Conservation (phyloP, 192 early-diverging fungal genomes). For the Backusella circina region DNA sequence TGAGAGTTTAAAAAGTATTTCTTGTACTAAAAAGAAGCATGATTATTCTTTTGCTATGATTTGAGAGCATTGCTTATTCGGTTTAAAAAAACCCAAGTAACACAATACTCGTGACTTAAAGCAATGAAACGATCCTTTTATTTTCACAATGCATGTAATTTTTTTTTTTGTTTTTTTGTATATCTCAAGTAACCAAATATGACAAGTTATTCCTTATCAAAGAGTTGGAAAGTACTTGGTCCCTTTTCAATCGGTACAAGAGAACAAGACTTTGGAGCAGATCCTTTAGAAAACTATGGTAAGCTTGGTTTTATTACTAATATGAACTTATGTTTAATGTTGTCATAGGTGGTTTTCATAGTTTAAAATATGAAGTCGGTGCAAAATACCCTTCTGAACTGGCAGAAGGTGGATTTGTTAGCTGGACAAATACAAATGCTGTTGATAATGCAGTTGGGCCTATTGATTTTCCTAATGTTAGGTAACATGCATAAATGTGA, state of each 20-base stretch:
- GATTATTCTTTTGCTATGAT: no score
- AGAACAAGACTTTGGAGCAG: constrained; percentile 61
- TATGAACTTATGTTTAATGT: neutral
- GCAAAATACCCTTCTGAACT: constrained; percentile 66
- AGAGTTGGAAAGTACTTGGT: constrained; percentile 51
- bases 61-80: no score
- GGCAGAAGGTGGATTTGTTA: constrained; percentile 51
- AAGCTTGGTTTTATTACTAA: neutral
- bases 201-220: neutral
- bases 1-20: no score
- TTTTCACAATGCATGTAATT: no score
- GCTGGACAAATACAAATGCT: constrained; percentile 50
- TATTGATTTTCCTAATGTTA: constrained; percentile 38
- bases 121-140: no score
- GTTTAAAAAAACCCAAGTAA: no score
- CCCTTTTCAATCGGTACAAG: constrained; percentile 64
- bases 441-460: constrained; percentile 53
- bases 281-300: constrained; percentile 73
- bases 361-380: constrained; percentile 43
- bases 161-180: no score
- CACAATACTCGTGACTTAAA: no score
- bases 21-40: no score
- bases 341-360: constrained; percentile 64
- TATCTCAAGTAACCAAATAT: no score
- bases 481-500: constrained; percentile 21